phyloP scores from a whole-genome alignment of 2,329 filamentous ascomycete species.

The Claviceps capensis region DNA sequence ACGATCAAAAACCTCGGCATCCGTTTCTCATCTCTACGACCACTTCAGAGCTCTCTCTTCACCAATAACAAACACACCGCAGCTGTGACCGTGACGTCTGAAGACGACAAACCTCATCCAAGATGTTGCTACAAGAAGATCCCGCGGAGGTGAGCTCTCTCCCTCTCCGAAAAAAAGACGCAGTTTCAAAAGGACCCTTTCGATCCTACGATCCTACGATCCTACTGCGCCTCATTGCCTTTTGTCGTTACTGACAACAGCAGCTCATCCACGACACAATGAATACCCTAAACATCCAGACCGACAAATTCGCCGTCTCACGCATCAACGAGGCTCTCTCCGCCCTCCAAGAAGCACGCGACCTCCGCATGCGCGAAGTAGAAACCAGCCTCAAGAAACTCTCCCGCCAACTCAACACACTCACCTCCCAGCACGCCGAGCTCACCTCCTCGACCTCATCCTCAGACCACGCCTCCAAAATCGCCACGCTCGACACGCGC shows the following conservation, averaged over 20 bases:
- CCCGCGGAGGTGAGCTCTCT: slow-evolving; percentile 56
- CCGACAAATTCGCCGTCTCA: slow-evolving; percentile 71
- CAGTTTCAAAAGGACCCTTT: background rate
- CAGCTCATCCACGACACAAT: slow-evolving; percentile 61
- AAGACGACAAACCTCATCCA: slow-evolving; percentile 20
- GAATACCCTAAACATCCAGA: slow-evolving; percentile 85
- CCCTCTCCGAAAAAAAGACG: background rate
- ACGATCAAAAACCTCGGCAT: too few species aligned
- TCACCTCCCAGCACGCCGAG: slow-evolving; percentile 64
- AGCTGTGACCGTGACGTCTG: background rate
- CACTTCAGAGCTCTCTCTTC: background rate
- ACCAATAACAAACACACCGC: background rate
- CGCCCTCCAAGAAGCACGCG: slow-evolving; percentile 72
- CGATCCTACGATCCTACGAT: too few species aligned
- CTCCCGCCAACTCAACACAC: slow-evolving; percentile 59
- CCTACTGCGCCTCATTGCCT: background rate
- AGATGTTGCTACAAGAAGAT: slow-evolving; percentile 89
- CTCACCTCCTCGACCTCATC: slow-evolving; percentile 63
- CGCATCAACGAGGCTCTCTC: slow-evolving; percentile 75
- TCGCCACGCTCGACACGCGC: slow-evolving; percentile 76
- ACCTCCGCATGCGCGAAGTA: slow-evolving; percentile 59
- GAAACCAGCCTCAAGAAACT: slow-evolving; percentile 57
- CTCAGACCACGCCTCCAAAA: slow-evolving; percentile 67
- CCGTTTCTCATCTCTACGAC: too few species aligned
- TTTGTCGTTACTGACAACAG: background rate